Evolutionary conservation across 75 land plant genomes (phyloP).

Genomic region (Ceratopteris richardii): DNA sequence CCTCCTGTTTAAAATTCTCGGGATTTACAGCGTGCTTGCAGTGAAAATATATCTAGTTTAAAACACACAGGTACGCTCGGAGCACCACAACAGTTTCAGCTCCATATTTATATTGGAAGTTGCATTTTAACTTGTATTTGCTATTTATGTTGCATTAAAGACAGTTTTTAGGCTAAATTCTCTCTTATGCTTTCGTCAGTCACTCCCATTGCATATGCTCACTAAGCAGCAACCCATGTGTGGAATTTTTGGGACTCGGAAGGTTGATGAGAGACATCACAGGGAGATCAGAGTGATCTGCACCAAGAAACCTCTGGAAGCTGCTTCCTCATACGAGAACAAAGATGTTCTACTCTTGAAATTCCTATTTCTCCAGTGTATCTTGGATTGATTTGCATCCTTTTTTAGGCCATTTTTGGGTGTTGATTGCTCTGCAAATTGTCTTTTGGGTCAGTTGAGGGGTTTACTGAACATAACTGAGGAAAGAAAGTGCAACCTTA

Average conservation of each 20-base stretch:
- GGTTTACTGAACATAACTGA: no score
- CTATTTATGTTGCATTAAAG: neutral
- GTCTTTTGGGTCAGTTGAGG: no score
- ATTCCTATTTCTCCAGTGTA: neutral
- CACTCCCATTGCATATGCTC: slow-evolving; percentile 85
- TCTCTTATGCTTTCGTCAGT: slow-evolving; percentile 37
- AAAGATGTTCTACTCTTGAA: slow-evolving; percentile 1
- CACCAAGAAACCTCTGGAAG: neutral
- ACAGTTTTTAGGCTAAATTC: neutral
- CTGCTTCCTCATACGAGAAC: neutral
- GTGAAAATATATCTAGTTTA: neutral
- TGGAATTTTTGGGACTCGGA: slow-evolving; percentile 12
- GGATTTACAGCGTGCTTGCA: neutral
- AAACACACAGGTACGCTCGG: slow-evolving; percentile 46
- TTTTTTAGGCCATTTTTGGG: no score
- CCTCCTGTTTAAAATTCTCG: neutral
- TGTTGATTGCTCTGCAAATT: no score
- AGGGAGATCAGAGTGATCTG: neutral
- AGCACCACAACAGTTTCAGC: slow-evolving; percentile 67
- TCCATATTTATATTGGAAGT: no score
- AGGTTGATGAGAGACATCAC: slow-evolving; percentile 18
- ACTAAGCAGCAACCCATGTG: slow-evolving; percentile 56
- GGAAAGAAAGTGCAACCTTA: no score
- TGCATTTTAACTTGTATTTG: no score
- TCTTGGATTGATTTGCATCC: no score